Percentiles rank a stretch among this genome's conserved stretches.
These are phyloP conservation scores for Phytophthora megakarya DNA, from an alignment of 352 stramenopile species.

Conservation along the genomic window DNA sequence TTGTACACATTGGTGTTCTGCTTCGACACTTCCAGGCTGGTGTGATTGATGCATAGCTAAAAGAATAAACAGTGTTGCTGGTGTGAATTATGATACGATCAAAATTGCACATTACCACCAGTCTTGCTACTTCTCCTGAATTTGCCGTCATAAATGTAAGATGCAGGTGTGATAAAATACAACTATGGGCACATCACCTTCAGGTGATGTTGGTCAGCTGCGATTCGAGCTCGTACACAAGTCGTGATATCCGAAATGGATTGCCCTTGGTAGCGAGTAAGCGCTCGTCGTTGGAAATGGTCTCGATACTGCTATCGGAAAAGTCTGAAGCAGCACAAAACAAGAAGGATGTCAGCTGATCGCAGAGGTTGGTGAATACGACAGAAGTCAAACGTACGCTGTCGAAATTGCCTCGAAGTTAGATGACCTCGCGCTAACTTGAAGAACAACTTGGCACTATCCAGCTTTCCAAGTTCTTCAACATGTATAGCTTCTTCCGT, in stretches of 20 bases:
- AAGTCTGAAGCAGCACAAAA: constrained; percentile 26
- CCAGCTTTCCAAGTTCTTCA: constrained; percentile 41
- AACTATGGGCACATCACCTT: constrained; percentile 11
- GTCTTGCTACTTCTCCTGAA: constrained; percentile 11
- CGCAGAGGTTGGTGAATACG: neutral
- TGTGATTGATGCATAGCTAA: constrained; percentile 22
- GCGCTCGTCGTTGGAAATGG: constrained; percentile 35
- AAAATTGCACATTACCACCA: constrained; percentile 32
- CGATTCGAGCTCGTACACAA: constrained; percentile 37
- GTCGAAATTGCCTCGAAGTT: constrained; percentile 40
- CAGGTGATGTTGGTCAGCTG: constrained; percentile 12
- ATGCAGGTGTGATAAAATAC: constrained; percentile 26
- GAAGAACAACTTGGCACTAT: constrained; percentile 55
- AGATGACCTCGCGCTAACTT: constrained; percentile 48
- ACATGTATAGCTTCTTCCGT: constrained; percentile 38
- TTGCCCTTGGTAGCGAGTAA: constrained; percentile 38
- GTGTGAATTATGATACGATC: constrained; percentile 7
- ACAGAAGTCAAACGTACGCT: constrained; percentile 38
- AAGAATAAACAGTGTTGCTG: neutral
- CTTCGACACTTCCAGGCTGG: constrained; percentile 54
- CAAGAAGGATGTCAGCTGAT: neutral
- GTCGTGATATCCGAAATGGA: constrained; percentile 37
- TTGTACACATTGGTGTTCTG: constrained; percentile 55
- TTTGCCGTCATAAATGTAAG: constrained; percentile 13
- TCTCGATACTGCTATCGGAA: constrained; percentile 34